A percentile compares a stretch with the other conserved stretches of the same genome.
phyloP scores from a whole-genome alignment of 1,284 basidiomycete genomes.

The Irpex rosettiformis region DNA sequence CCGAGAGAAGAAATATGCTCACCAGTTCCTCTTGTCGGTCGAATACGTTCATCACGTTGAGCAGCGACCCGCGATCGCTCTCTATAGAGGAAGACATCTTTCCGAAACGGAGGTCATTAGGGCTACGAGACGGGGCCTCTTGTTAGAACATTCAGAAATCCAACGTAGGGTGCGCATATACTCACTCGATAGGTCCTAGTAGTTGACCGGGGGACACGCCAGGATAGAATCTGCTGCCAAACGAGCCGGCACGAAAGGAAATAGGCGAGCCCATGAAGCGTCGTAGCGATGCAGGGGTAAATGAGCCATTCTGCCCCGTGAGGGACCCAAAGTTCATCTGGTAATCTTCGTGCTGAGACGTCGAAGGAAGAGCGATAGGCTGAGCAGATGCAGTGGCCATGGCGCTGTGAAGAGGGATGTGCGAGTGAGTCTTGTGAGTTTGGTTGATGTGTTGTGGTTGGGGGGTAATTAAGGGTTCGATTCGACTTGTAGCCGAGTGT shows the following conservation, averaged over 20 bases:
- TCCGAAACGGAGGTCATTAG: conserved; percentile 50
- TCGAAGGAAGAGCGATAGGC: conserved; percentile 43
- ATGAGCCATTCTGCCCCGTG: conserved; percentile 42
- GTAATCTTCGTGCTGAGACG: conserved; percentile 30
- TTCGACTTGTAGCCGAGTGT: conserved; percentile 6
- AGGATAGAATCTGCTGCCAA: conserved; percentile 57
- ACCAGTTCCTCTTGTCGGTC: conserved; percentile 70
- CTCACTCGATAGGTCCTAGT: conserved; percentile 61
- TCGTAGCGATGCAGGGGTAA: conserved; percentile 61
- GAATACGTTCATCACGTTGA: conserved; percentile 64
- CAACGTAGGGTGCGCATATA: conserved; percentile 13
- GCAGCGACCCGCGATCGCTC: conserved; percentile 51
- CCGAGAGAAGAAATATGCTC: conserved; percentile 25
- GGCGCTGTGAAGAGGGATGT: conserved; percentile 12
- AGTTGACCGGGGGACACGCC: conserved; percentile 60
- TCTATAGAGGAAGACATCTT: conserved; percentile 58
- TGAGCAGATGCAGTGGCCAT: conserved; percentile 39
- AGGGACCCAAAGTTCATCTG: conserved; percentile 47
- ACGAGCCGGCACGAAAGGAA: conserved; percentile 62
- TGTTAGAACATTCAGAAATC: neutral
- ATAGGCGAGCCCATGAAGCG: conserved; percentile 68
- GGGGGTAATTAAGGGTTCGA: neutral
- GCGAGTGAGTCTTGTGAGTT: conserved; percentile 6
- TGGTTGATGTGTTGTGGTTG: too few relatives aligned
- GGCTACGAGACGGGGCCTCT: conserved; percentile 28